Evolutionary conservation across 345 rosid species (phyloP), one percentile per base, ranked within the genome.

Genomic region (Melaleuca alternifolia): DNA sequence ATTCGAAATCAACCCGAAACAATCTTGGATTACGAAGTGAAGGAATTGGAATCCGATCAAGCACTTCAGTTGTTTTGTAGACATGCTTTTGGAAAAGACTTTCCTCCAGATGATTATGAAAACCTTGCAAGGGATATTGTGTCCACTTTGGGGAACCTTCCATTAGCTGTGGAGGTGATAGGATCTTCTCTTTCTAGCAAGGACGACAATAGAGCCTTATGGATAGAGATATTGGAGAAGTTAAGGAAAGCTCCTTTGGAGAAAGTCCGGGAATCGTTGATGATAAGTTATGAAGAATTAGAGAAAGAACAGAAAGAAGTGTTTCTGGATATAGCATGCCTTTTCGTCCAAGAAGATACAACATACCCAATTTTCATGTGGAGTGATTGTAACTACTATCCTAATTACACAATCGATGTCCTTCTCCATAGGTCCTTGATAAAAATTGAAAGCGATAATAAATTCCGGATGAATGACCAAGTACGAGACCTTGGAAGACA

Each of bases 271-370:
- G 61, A 50, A 16, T 76, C 21, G n/a, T 84, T 89, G 16, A 51
- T 65, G 65, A 87, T 85, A 75, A 89, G 89, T 53, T 89, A 82
- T 65, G 89, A 89, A 83, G 30, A 87, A 21, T 85, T 89, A 51
- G 87, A 83, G 16, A 79, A 77, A 12, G 28, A 62, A 2, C 87
- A 85, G 26, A 76, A 89, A 77, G 50, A 20, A 30, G 53, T 89
- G 48, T 87, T 89, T 75, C 90, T 89, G 51, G 90, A 89, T 23
- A 87, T 89, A 65, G 89, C 89, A 8, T 87, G 90, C 65, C 87
- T 89, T 75, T 89, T 89, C 71, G 79, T 83, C 59, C 75, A 83
- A 56, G 20, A 83, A 28, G 75, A 77, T 13, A 57, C 33, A n/a
- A 53, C 87, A 6, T 87, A 46, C 59, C 85, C 79, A 23, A 48